A percentile compares a stretch with the other conserved stretches of the same genome.
Evolutionary conservation across 306 rosid genomes (phyloP).

Genomic region (Rosa chinensis): DNA sequence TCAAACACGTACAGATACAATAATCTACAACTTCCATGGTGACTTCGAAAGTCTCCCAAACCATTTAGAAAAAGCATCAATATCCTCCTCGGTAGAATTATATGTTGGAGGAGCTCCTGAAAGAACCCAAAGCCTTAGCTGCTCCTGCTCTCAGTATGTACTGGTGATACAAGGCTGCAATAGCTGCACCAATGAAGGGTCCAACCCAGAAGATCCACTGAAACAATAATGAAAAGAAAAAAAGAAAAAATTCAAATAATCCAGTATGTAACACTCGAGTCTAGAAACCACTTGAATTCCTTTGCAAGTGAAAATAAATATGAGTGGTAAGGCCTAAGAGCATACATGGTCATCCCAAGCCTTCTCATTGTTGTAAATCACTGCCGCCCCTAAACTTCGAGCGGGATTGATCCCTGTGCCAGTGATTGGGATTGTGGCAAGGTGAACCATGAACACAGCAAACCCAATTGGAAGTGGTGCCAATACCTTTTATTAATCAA

Average conservation of each 20-base stretch:
- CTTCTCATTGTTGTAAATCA: slow-evolving; percentile 23
- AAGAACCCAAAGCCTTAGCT: slow-evolving; percentile 42
- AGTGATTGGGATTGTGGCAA: slow-evolving; percentile 50
- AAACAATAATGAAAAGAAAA: not conserved
- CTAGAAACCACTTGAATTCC: not conserved
- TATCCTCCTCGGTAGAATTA: not conserved
- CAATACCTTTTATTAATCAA: slow-evolving; percentile 29
- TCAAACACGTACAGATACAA: not conserved
- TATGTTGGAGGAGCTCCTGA: slow-evolving; percentile 32
- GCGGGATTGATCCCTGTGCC: slow-evolving; percentile 56
- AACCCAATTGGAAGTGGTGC: slow-evolving; percentile 59
- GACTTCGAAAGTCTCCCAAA: not conserved
- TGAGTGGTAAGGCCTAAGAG: not conserved
- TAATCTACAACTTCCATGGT: slow-evolving; percentile 7
- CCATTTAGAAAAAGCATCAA: not conserved
- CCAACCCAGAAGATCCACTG: slow-evolving; percentile 50
- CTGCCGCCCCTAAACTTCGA: slow-evolving; percentile 48
- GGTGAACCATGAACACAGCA: slow-evolving; percentile 49
- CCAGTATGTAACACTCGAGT: no score
- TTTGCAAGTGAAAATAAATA: not conserved
- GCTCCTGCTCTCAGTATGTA: slow-evolving; percentile 43
- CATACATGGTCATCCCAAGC: slow-evolving; percentile 43
- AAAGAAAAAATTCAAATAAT: no score
- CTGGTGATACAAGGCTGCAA: slow-evolving; percentile 47
- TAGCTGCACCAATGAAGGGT: slow-evolving; percentile 47